Conservation (phyloP, 179 eudicot species). For the Vitellaria paradoxa region DNA sequence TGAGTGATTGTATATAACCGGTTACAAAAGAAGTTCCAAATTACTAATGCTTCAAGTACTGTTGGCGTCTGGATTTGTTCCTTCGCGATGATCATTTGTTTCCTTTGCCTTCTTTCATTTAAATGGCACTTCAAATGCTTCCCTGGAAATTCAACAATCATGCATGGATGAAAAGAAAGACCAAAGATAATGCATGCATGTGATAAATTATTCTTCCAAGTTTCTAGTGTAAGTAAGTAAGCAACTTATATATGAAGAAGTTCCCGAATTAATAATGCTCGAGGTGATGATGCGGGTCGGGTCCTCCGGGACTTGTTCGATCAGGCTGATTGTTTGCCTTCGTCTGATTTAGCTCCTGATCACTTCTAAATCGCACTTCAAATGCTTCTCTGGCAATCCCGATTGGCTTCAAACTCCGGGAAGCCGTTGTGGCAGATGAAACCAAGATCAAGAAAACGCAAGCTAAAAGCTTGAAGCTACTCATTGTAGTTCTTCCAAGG, state of each 20-base stretch:
- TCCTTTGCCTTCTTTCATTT: neutral
- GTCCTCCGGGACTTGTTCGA: constrained; percentile 25
- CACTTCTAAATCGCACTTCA: neutral
- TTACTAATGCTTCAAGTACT: constrained; percentile 13
- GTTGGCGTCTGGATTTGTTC: constrained; percentile 23
- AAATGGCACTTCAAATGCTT: constrained; percentile 15
- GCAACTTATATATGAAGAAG: no score
- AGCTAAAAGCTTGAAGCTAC: neutral
- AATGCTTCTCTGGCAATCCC: constrained; percentile 8
- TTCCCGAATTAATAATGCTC: neutral
- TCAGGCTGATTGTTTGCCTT: neutral
- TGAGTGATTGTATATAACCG: no score
- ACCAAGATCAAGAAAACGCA: constrained; percentile 2
- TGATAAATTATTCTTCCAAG: no score
- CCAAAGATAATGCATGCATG: neutral
- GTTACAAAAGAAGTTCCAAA: neutral
- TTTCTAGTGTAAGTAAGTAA: no score
- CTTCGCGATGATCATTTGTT: neutral
- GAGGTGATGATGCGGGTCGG: constrained; percentile 27
- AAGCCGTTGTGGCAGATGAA: neutral
- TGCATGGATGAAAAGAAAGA: neutral
- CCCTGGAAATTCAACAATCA: constrained; percentile 10
- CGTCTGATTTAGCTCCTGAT: no score
- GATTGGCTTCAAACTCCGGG: neutral
- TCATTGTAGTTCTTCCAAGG: neutral